These are phyloP conservation scores for Apiotrichum gamsii DNA, from an alignment of 1,284 basidiomycete genomes.

Conservation along the genomic window DNA sequence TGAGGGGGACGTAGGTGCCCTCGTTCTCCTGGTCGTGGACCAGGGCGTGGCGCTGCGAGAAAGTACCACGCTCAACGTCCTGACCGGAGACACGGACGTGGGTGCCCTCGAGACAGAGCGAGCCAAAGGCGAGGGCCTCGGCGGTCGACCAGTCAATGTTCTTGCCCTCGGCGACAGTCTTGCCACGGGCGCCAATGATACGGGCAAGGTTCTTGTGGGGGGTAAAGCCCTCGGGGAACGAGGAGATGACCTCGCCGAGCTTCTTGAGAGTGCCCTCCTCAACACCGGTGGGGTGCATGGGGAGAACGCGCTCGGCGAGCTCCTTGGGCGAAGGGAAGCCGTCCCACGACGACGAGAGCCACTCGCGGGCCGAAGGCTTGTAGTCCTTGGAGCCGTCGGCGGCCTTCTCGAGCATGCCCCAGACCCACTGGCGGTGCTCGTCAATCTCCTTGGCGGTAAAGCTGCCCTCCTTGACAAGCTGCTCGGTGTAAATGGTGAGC, in stretches of 20 bases:
- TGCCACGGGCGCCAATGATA: slow-evolving; percentile 80
- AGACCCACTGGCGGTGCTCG: slow-evolving; percentile 99
- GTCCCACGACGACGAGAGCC: slow-evolving; percentile 96
- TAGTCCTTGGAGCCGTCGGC: slow-evolving; percentile 88
- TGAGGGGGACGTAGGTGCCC: slow-evolving; percentile 79
- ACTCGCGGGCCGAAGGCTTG: slow-evolving; percentile 85
- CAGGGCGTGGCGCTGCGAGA: slow-evolving; percentile 98
- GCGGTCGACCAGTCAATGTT: slow-evolving; percentile 99
- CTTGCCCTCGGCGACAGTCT: slow-evolving; percentile 80
- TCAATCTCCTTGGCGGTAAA: slow-evolving; percentile 96
- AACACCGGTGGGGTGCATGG: slow-evolving; percentile 79
- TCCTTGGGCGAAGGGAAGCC: slow-evolving; percentile 97
- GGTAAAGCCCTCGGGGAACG: slow-evolving; percentile 76
- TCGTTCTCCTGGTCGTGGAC: slow-evolving; percentile 95
- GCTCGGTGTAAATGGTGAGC: slow-evolving; percentile 84
- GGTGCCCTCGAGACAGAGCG: slow-evolving; percentile 83
- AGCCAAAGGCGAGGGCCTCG: slow-evolving; percentile 93
- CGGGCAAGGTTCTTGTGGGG: slow-evolving; percentile 91
- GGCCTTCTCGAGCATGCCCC: slow-evolving; percentile 96
- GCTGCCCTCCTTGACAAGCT: slow-evolving; percentile 82
- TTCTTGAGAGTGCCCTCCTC: slow-evolving; percentile 71
- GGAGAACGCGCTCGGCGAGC: slow-evolving; percentile 84
- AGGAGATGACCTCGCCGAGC: slow-evolving; percentile 79
- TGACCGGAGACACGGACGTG: slow-evolving; percentile 96
- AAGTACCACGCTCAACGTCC: slow-evolving; percentile 98